Evolutionary conservation across 1,139 yeast species (phyloP).

Genomic region (Scheffersomyces parashehatae): DNA sequence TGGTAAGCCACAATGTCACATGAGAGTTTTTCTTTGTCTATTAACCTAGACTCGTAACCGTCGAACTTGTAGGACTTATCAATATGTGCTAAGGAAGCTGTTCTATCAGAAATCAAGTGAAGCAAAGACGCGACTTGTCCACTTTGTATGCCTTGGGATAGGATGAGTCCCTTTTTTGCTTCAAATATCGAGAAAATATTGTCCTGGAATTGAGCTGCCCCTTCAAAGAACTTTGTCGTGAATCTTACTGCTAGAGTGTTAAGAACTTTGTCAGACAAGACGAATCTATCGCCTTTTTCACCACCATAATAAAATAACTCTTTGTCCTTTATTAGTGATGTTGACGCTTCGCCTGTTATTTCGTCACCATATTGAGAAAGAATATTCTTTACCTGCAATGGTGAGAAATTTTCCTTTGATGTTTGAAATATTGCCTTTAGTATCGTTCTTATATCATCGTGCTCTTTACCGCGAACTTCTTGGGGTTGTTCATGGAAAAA

Average conservation of each 20-base stretch:
- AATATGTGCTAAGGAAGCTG: constrained; percentile 48
- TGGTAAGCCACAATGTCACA: constrained; percentile 54
- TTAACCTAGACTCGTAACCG: constrained; percentile 63
- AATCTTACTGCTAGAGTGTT: constrained; percentile 41
- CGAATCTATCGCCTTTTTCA: constrained; percentile 49
- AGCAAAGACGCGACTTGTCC: constrained; percentile 59
- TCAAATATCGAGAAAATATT: constrained; percentile 37
- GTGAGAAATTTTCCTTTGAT: constrained; percentile 46
- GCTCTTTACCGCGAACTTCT: constrained; percentile 18
- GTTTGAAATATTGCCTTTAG: constrained; percentile 66
- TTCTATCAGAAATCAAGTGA: constrained; percentile 39
- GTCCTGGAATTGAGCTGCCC: constrained; percentile 46
- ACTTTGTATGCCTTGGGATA: constrained; percentile 60
- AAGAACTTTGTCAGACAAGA: constrained; percentile 58
- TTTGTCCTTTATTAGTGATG: constrained; percentile 52
- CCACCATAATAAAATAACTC: constrained; percentile 53
- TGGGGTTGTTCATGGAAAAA: constrained; percentile 31
- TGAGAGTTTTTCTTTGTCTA: constrained; percentile 61
- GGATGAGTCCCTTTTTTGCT: constrained; percentile 50
- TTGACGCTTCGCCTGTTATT: constrained; percentile 49
- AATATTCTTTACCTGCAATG: constrained; percentile 41
- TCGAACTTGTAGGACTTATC: constrained; percentile 51
- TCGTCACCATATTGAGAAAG: constrained; percentile 46
- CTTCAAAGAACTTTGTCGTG: constrained; percentile 42
- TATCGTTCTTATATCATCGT: constrained; percentile 37